These are phyloP conservation scores for Exophiala lecanii-corni DNA, from an alignment of 2,329 filamentous ascomycete species.

Conservation along the genomic window DNA sequence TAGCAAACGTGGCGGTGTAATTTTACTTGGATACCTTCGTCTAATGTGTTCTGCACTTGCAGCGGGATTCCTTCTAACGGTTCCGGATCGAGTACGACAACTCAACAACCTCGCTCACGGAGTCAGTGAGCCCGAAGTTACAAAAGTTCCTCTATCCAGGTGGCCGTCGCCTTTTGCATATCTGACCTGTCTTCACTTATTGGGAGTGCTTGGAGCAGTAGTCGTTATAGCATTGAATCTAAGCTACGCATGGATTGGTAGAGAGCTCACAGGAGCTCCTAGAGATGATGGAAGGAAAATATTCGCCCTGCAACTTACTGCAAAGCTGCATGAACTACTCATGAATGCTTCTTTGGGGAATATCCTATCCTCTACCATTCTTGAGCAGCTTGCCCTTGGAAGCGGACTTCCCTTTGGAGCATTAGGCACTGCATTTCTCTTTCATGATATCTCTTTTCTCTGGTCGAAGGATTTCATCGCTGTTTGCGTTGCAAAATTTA, in stretches of 20 bases:
- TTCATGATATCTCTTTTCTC: constrained; percentile 1
- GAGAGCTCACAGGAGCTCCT: neutral
- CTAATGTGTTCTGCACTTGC: constrained; percentile 1
- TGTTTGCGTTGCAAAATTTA: constrained; percentile 1
- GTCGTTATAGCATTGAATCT: neutral
- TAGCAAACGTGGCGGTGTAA: neutral
- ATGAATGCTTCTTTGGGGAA: neutral
- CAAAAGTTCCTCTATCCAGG: neutral
- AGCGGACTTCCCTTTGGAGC: neutral
- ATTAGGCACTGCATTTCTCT: neutral
- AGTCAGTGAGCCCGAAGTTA: neutral
- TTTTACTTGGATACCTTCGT: neutral
- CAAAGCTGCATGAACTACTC: constrained; percentile 1
- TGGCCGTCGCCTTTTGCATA: neutral
- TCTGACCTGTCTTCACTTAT: neutral
- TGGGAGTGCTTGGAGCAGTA: neutral
- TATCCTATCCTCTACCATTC: constrained; percentile 1
- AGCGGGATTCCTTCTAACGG: neutral
- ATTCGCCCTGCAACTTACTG: neutral
- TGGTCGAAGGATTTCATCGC: neutral
- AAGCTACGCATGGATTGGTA: neutral
- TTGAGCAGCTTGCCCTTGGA: neutral
- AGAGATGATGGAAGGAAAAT: neutral
- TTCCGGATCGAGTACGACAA: constrained; percentile 1
- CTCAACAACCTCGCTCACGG: neutral